Percentiles rank a stretch among this genome's conserved stretches.
Conservation (phyloP, 768 basidiomycete species). For the Mycena floridula region DNA sequence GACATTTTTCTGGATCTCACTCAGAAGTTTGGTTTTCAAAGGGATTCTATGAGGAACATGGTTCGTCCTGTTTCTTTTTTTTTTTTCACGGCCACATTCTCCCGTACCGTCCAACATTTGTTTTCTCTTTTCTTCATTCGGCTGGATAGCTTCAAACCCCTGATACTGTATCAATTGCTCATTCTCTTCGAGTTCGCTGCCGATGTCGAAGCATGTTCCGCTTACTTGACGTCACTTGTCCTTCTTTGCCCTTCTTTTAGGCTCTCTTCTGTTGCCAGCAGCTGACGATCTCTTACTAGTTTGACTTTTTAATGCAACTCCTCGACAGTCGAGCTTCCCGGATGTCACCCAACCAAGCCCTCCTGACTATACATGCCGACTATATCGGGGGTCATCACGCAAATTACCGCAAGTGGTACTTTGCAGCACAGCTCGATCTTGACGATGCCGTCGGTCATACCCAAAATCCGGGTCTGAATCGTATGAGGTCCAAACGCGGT, state of each 20-base stretch:
- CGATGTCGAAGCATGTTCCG: not conserved
- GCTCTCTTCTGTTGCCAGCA: no score
- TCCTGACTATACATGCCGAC: constrained; percentile 94
- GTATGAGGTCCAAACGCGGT: constrained; percentile 67
- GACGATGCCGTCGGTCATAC: constrained; percentile 93
- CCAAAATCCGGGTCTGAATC: constrained; percentile 86
- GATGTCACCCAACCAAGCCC: constrained; percentile 94
- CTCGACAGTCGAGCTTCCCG: constrained; percentile 95
- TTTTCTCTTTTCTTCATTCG: no score
- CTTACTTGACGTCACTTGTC: not conserved
- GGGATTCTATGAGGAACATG: constrained; percentile 95
- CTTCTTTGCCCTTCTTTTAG: constrained; percentile 3
- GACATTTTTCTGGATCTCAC: constrained; percentile 96
- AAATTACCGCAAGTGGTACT: constrained; percentile 99
- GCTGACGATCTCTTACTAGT: constrained; percentile 35
- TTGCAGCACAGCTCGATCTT: constrained; percentile 96
- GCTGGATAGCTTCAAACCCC: no score
- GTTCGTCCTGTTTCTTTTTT: constrained; percentile 28
- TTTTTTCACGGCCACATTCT: not conserved
- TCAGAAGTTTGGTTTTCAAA: constrained; percentile 98
- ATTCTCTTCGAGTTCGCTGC: not conserved
- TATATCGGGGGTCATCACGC: constrained; percentile 98
- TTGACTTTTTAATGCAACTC: constrained; percentile 97
- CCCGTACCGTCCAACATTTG: no score
- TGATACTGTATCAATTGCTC: no score